These are phyloP conservation scores for Colletotrichum falcatum DNA, from an alignment of 2,329 filamentous ascomycete species.

Conservation along the genomic window DNA sequence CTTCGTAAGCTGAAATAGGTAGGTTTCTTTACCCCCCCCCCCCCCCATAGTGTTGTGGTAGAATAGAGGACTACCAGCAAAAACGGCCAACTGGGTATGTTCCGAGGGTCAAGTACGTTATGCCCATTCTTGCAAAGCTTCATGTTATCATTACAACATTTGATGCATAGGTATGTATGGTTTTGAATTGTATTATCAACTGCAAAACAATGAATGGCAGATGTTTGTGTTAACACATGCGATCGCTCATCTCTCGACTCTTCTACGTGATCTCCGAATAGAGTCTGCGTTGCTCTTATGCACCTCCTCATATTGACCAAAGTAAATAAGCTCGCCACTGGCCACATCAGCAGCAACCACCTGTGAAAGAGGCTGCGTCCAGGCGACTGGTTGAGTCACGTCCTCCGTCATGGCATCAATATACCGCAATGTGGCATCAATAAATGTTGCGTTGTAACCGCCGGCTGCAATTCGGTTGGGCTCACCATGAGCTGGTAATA, in stretches of 20 bases:
- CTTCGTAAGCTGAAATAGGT: background rate
- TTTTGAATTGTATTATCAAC: too few species aligned
- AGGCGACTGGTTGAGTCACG: conserved; percentile 30
- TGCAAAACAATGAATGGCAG: background rate
- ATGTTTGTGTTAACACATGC: too few species aligned
- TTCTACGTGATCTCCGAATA: conserved; percentile 23
- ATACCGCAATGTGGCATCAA: conserved; percentile 32
- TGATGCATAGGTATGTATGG: too few species aligned
- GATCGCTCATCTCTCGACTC: too few species aligned
- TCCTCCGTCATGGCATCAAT: conserved; percentile 36
- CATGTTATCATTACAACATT: background rate
- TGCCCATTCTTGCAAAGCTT: background rate
- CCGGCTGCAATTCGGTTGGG: conserved; percentile 27
- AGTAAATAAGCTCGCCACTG: conserved; percentile 36
- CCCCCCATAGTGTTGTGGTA: background rate
- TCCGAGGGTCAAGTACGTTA: too few species aligned
- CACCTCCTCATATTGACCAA: conserved; percentile 37
- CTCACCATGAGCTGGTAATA: conserved; percentile 35
- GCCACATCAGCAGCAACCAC: conserved; percentile 32
- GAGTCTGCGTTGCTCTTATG: conserved; percentile 34
- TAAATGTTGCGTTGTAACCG: conserved; percentile 38
- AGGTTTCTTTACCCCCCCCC: background rate
- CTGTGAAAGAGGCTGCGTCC: conserved; percentile 32
- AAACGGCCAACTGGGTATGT: background rate
- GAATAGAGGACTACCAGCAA: background rate